phyloP scores from a whole-genome alignment of 208 protist genomes.

The Trypanosoma boissoni region DNA sequence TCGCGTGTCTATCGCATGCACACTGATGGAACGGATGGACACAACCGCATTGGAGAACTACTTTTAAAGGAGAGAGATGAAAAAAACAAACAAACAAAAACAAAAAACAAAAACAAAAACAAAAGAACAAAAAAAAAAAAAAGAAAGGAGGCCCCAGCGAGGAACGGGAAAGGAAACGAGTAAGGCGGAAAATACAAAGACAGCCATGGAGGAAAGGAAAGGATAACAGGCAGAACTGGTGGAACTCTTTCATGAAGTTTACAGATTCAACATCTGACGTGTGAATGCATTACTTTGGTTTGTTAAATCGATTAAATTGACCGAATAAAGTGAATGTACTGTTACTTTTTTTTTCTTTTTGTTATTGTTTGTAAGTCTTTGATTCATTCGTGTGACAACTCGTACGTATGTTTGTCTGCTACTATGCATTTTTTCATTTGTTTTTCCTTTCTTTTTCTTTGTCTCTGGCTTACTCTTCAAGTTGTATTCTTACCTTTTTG shows the following conservation, averaged over 20 bases:
- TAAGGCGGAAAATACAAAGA: neutral
- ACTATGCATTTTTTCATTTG: constrained; percentile 1
- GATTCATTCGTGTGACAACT: too few relatives aligned
- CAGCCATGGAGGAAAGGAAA: too few relatives aligned
- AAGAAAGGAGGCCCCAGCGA: neutral
- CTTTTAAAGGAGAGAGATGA: constrained; percentile 3
- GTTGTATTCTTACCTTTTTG: too few relatives aligned
- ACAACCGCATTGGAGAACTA: constrained; percentile 28
- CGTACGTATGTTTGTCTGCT: constrained; percentile 2
- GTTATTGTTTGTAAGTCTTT: too few relatives aligned
- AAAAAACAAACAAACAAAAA: neutral
- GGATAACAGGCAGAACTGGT: too few relatives aligned
- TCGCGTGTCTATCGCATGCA: constrained; percentile 57
- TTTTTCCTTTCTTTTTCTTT: constrained; percentile 19
- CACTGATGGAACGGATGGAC: constrained; percentile 41
- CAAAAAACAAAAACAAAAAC: neutral
- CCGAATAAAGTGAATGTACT: too few relatives aligned
- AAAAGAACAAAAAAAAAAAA: constrained; percentile 16
- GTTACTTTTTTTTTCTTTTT: too few relatives aligned
- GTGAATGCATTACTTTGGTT: too few relatives aligned
- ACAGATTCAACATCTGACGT: too few relatives aligned
- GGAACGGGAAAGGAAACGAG: constrained; percentile 2
- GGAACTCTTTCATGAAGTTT: too few relatives aligned
- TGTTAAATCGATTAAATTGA: too few relatives aligned
- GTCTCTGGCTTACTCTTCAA: neutral